These are phyloP conservation scores for Ceratorhiza oryzae-sativae DNA, from an alignment of 1,284 basidiomycete species.

Conservation along the genomic window DNA sequence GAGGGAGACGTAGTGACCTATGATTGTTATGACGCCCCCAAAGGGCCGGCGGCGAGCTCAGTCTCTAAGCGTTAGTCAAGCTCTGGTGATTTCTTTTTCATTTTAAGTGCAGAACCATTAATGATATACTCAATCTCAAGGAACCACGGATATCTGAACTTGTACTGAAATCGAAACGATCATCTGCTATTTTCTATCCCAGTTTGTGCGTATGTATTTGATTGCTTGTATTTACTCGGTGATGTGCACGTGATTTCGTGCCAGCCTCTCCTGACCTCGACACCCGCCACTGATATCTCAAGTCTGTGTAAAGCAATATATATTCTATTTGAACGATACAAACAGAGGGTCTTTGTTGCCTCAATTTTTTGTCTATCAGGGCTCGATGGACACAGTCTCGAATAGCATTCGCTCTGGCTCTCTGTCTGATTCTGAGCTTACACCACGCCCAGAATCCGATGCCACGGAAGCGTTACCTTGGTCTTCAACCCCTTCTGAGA, in stretches of 20 bases:
- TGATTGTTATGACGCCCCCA: background rate
- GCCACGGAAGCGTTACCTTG: slow-evolving; percentile 12
- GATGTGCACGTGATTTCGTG: background rate
- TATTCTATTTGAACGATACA: too few species aligned
- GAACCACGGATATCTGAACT: too few species aligned
- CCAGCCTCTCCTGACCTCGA: background rate
- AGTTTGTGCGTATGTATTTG: background rate
- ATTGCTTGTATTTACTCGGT: background rate
- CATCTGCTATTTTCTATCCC: background rate
- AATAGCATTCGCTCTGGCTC: background rate
- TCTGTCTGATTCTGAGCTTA: slow-evolving; percentile 29
- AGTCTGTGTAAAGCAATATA: too few species aligned
- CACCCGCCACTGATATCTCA: background rate
- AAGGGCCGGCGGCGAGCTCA: slow-evolving; percentile 24
- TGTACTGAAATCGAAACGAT: background rate
- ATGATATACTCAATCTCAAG: too few species aligned
- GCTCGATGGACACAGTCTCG: background rate
- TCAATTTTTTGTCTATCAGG: background rate
- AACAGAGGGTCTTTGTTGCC: too few species aligned
- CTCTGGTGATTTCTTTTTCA: background rate
- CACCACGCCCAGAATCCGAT: slow-evolving; percentile 30
- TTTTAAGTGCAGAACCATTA: background rate
- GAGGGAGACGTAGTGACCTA: slow-evolving; percentile 28
- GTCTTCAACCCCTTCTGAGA: slow-evolving; percentile 1
- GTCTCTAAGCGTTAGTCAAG: background rate